Evolutionary conservation across 2,329 filamentous ascomycete species (phyloP).

Genomic region (Mariannaea elegans): DNA sequence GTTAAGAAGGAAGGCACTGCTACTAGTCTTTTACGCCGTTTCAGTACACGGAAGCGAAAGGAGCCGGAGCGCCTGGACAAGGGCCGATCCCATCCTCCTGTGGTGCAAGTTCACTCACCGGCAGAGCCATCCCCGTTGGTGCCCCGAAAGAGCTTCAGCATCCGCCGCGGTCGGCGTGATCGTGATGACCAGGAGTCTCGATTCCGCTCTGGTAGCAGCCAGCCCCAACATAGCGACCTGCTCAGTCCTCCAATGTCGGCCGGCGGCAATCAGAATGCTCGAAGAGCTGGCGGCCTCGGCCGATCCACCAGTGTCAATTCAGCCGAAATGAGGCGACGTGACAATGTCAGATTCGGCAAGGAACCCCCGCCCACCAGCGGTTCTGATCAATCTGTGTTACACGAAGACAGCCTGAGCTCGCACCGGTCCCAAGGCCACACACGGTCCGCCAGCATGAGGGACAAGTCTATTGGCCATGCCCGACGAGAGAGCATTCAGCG

Average conservation of each 20-base stretch:
- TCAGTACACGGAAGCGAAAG: slow-evolving; percentile 85
- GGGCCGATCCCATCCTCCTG: slow-evolving; percentile 74
- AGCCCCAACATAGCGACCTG: slow-evolving; percentile 80
- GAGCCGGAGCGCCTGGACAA: slow-evolving; percentile 71
- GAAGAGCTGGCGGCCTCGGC: slow-evolving; percentile 73
- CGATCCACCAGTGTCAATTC: slow-evolving; percentile 93
- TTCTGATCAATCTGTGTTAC: slow-evolving; percentile 76
- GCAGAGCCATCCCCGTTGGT: slow-evolving; percentile 67
- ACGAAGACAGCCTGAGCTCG: slow-evolving; percentile 61
- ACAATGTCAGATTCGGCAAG: slow-evolving; percentile 57
- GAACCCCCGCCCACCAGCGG: slow-evolving; percentile 80
- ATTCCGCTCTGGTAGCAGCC: slow-evolving; percentile 65
- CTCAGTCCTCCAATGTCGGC: slow-evolving; percentile 76
- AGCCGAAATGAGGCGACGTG: slow-evolving; percentile 77
- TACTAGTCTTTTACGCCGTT: slow-evolving; percentile 82
- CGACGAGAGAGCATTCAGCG: slow-evolving; percentile 92
- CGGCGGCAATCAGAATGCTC: slow-evolving; percentile 63
- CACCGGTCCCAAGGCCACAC: slow-evolving; percentile 61
- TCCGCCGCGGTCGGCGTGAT: slow-evolving; percentile 68
- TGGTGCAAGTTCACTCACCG: slow-evolving; percentile 82
- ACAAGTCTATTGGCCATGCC: slow-evolving; percentile 89
- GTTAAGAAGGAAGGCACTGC: slow-evolving; percentile 89
- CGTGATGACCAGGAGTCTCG: slow-evolving; percentile 59
- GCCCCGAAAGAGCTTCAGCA: slow-evolving; percentile 88
- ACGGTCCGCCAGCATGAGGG: slow-evolving; percentile 72